Conservation (phyloP, 2,329 filamentous ascomycete genomes). For the Leptosphaerulina australis region DNA sequence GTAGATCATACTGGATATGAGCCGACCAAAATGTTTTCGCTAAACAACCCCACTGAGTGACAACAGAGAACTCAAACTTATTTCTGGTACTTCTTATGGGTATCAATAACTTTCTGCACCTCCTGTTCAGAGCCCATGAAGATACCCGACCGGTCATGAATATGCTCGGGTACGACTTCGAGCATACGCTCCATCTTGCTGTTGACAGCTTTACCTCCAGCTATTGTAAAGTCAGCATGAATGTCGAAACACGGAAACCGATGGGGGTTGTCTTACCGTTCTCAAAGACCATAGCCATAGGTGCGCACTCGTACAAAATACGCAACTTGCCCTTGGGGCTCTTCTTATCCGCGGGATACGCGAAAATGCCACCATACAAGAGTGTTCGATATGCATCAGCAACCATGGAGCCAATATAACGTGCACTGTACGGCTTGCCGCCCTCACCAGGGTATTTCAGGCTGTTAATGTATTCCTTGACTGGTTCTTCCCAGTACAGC, state of each 20-base stretch:
- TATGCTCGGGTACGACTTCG: conserved; percentile 84
- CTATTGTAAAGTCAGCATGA: conserved; percentile 54
- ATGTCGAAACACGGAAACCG: no score
- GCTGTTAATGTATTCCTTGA: conserved; percentile 85
- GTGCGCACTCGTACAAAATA: conserved; percentile 97
- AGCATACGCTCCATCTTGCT: conserved; percentile 91
- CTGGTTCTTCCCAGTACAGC: conserved; percentile 89
- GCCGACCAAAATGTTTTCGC: conserved; percentile 11
- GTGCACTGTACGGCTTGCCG: conserved; percentile 88
- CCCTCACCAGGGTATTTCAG: conserved; percentile 78
- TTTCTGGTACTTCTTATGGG: conserved; percentile 66
- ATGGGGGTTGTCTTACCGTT: conserved; percentile 71
- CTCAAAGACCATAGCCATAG: conserved; percentile 99
- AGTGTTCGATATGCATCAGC: conserved; percentile 96
- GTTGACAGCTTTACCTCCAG: conserved; percentile 90
- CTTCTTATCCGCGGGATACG: conserved; percentile 97
- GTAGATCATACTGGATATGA: conserved; percentile 5
- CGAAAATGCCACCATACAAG: conserved; percentile 95
- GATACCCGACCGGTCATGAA: conserved; percentile 94
- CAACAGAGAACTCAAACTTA: conserved; percentile 24
- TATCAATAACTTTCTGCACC: conserved; percentile 90
- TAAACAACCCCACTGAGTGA: conserved; percentile 4
- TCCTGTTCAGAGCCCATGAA: conserved; percentile 95
- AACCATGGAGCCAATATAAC: conserved; percentile 98
- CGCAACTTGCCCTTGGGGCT: conserved; percentile 97